Evolutionary conservation across 805 yeast genomes (phyloP), one percentile per base, ranked within the genome.

Genomic region (Aciculoconidium aculeatum): DNA sequence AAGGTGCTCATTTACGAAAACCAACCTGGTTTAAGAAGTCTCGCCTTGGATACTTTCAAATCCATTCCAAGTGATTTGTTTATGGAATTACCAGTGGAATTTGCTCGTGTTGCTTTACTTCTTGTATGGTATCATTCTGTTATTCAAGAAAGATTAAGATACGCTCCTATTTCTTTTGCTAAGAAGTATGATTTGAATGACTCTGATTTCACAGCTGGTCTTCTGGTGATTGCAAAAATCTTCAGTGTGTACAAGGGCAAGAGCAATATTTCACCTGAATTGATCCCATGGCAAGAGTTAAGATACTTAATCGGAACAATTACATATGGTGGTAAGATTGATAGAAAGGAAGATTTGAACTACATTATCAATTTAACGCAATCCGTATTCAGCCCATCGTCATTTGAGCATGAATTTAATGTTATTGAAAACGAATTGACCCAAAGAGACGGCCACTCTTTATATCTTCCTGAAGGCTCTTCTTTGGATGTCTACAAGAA

Each of bases 51-150:
- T 23, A 48, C 64, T 2, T 55, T 60, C 37, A 42, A 44, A 4
- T 39, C 50, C 31, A 28, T 37, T 41, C 36, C 32, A 16, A 31
- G 13, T 32, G 47, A 46, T 5, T 22, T 40, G 16, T 18, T 37
- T 10, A 35, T 36, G 12, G 30, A 39, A 15, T 23, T 36, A 6
- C 72, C 76, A 0, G 49, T 55, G 4, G 79, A 75, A 34, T 55
- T 67, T 21, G 49, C 54, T 2, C 67, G 72, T 29, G 41, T 80
- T 3, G 64, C 57, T 35, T 74, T 79, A 40, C 49, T 80, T 15
- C 40, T 82, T 4, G 63, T 75, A 0, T 84, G 94, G 94, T 69
- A 70, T 37, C 94, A 84, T 46, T 66, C 82, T 0, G 46, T 80
- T 1, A 45, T 85, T 3, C 65, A 65, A 19, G 86, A 77, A 36